Percentiles rank a stretch among this genome's conserved stretches.
phyloP scores from a whole-genome alignment of 257 asterid genomes.

The Solanum corneliomulleri region DNA sequence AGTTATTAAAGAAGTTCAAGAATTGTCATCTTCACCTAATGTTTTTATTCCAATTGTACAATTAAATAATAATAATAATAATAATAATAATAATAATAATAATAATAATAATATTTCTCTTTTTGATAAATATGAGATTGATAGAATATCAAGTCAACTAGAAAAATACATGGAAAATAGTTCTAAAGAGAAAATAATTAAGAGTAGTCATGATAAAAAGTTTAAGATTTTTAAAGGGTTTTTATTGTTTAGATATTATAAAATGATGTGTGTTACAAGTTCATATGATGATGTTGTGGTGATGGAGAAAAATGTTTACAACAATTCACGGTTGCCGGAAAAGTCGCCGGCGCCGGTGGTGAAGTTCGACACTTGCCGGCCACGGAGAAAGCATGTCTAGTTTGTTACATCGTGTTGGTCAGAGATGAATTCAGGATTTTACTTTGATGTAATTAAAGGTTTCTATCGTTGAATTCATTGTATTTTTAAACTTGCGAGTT shows the following conservation, averaged over 20 bases:
- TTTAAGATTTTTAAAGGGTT: not conserved
- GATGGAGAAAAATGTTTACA: not conserved
- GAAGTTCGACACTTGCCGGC: not conserved
- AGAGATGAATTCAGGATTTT: not conserved
- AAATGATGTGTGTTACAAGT: not conserved
- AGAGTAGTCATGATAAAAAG: not conserved
- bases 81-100: not conserved
- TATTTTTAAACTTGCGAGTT: not conserved
- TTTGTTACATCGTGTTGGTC: not conserved
- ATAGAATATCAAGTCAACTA: slow-evolving; percentile 45
- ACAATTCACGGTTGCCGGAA: not conserved
- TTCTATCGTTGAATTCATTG: not conserved
- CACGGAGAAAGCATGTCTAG: not conserved
- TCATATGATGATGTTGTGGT: not conserved
- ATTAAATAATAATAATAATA: not conserved
- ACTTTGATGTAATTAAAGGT: not conserved
- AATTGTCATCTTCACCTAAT: not conserved
- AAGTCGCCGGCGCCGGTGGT: slow-evolving; percentile 3
- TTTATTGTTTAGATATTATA: not conserved
- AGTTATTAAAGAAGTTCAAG: slow-evolving; percentile 10
- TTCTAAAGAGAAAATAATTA: not conserved
- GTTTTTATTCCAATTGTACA: not conserved
- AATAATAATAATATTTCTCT: slow-evolving; percentile 25
- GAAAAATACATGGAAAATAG: slow-evolving; percentile 31
- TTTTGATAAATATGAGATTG: slow-evolving; percentile 49